Conservation (phyloP, 2,329 filamentous ascomycete genomes). For the Paecilomyces fulvus region DNA sequence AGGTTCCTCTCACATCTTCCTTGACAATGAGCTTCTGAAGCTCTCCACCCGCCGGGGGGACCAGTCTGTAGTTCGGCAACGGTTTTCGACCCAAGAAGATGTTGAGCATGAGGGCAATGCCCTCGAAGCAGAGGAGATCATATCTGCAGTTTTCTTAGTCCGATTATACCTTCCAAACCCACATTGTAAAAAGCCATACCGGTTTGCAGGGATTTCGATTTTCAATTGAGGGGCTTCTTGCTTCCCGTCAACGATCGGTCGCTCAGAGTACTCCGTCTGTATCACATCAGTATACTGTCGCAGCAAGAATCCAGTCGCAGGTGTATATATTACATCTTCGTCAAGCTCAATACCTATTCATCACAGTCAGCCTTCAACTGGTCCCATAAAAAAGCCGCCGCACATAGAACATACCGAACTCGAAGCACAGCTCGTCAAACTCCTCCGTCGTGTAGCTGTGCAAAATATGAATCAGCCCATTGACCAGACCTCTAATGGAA, state of each 20-base stretch:
- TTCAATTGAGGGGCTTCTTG: constrained; percentile 89
- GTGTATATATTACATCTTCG: constrained; percentile 57
- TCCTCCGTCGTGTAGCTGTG: constrained; percentile 78
- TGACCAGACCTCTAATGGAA: background rate
- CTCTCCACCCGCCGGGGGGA: constrained; percentile 62
- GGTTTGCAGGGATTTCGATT: constrained; percentile 95
- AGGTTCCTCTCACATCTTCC: constrained; percentile 44
- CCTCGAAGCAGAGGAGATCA: constrained; percentile 95
- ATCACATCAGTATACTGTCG: constrained; percentile 13
- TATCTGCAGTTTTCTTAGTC: constrained; percentile 40
- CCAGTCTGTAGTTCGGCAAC: constrained; percentile 71
- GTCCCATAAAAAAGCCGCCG: constrained; percentile 11
- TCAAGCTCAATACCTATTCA: constrained; percentile 73
- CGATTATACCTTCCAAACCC: background rate
- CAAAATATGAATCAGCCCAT: constrained; percentile 2
- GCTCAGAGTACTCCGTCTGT: constrained; percentile 62
- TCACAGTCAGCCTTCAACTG: constrained; percentile 19
- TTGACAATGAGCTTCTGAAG: constrained; percentile 73
- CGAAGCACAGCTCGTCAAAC: constrained; percentile 96
- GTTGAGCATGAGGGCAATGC: constrained; percentile 90
- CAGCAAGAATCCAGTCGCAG: constrained; percentile 12
- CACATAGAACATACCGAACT: constrained; percentile 58
- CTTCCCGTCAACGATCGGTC: constrained; percentile 65
- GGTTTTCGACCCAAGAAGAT: constrained; percentile 74
- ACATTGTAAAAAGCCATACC: constrained; percentile 44